Base-by-base conservation (phyloP, 768 basidiomycete species). In the Psilocybe cyanescens region DNA sequence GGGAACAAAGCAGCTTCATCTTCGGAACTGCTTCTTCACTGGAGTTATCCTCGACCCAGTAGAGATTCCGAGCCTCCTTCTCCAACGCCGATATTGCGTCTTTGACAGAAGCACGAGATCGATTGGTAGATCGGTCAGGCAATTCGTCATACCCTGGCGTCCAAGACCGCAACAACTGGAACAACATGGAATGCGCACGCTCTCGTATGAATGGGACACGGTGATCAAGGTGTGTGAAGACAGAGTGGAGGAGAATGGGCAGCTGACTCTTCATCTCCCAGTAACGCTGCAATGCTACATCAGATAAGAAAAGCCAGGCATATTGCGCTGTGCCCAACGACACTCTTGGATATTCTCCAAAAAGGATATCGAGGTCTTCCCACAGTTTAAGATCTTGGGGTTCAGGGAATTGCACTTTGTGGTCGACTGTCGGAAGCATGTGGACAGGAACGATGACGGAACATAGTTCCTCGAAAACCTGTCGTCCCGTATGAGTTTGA, bases 171-270 rank as follows among this genome's bases (percentile, higher is more conserved):
- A 97, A 77, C 3, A 94, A 68, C 67, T 95, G 94, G 75, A 96
- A 92, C 11, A 97, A 80, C 83, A 94, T 89, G n/a, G 79, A 81
- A 58, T 87, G 89, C 30, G 90, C 88, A 29, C 88, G 83, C 44
- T 83, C 78, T 46, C 91, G 89, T 19, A 97, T 78, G 64, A 88
- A 89, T 1, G 82, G 74, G 31, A 82, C 76, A 4, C 90, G 86
- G 67, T 96, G 89, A 69, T 96, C 95, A 48, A 94, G 76, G 70
- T 96, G 94, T 14, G 86, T 87, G 65, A 95, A 86, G 17, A 95
- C 77, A 4, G 88, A 86, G 57, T 94, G 91, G 31, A 98, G 84
- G 16, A 97, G 80, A 8, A 83, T 75, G 1, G 92, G 88, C 9
- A 98, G 77, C 57, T 91, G 85, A 8, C 81, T 77, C 55, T 86